Conservation (phyloP, 306 rosid genomes). For the Trifolium pratense region DNA sequence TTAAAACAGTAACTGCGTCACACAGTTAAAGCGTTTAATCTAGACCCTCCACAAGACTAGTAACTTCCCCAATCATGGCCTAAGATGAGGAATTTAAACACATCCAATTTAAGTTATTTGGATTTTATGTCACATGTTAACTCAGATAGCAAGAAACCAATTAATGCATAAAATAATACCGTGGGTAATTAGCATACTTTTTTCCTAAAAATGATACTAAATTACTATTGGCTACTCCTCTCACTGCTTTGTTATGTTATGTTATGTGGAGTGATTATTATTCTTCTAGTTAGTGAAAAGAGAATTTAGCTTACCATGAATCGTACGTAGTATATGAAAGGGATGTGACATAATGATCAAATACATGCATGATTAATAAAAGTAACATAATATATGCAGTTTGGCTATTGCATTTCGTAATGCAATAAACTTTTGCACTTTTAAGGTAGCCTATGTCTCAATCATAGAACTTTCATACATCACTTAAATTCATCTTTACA, state of each 20-base stretch:
- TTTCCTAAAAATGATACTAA: conserved; percentile 34
- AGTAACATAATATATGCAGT: conserved; percentile 7
- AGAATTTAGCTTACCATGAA: conserved; percentile 33
- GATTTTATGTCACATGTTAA: conserved; percentile 29
- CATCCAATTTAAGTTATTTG: conserved; percentile 29
- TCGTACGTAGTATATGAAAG: conserved; percentile 8
- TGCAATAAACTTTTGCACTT: conserved; percentile 33
- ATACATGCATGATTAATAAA: conserved; percentile 19
- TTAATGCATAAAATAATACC: conserved; percentile 27
- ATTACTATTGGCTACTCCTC: not conserved
- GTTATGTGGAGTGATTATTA: conserved; percentile 40
- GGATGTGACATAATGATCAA: conserved; percentile 36
- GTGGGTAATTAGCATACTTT: conserved; percentile 32
- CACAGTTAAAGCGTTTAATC: no score
- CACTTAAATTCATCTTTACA: conserved; percentile 16
- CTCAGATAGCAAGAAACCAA: conserved; percentile 31
- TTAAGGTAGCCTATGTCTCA: conserved; percentile 18
- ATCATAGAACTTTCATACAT: conserved; percentile 10
- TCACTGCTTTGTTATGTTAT: conserved; percentile 37
- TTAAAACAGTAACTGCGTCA: no score
- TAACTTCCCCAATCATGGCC: conserved; percentile 26
- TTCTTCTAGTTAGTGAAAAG: conserved; percentile 33
- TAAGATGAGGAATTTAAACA: conserved; percentile 30
- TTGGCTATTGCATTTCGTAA: conserved; percentile 17
- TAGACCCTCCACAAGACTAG: no score